A percentile compares a stretch with the other conserved stretches of the same genome.
Evolutionary conservation across 495 filamentous ascomycete genomes (phyloP).

Genomic region (Podospora anserina): DNA sequence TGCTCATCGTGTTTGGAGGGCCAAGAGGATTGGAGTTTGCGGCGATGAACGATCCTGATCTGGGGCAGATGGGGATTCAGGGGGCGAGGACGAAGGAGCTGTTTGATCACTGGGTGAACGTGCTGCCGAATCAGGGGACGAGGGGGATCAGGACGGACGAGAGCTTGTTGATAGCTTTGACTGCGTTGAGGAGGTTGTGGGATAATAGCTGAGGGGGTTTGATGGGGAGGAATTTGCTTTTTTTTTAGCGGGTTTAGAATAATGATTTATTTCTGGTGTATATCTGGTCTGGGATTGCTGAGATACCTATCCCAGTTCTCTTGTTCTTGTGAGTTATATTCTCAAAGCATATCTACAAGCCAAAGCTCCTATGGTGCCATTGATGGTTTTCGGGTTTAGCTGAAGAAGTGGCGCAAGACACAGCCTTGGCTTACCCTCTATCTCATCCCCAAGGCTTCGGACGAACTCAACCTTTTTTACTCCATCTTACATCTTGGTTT

Average conservation of each 20-base stretch:
- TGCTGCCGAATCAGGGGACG: constrained; percentile 70
- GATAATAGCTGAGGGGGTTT: constrained; percentile 28
- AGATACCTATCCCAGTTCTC: neutral
- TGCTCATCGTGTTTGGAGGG: constrained; percentile 71
- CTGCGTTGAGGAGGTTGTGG: constrained; percentile 55
- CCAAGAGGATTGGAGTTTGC: constrained; percentile 69
- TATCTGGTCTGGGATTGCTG: neutral
- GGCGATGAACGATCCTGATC: constrained; percentile 58
- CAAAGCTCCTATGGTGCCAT: too few relatives aligned
- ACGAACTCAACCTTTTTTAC: too few relatives aligned
- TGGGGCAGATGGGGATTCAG: constrained; percentile 54
- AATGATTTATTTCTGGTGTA: neutral
- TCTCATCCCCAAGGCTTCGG: too few relatives aligned
- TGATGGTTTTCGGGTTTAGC: too few relatives aligned
- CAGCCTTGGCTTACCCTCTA: too few relatives aligned
- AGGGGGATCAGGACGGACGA: constrained; percentile 76
- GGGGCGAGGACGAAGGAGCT: constrained; percentile 56
- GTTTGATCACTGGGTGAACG: constrained; percentile 77
- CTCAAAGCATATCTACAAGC: too few relatives aligned
- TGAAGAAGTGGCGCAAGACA: too few relatives aligned
- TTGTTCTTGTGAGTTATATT: neutral
- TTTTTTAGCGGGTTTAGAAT: neutral
- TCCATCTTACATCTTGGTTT: too few relatives aligned
- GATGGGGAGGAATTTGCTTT: neutral
- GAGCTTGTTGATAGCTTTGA: constrained; percentile 67